These are phyloP conservation scores for Schizochytrium sp. DNA, from an alignment of 108 stramenopile species.

Conservation along the genomic window DNA sequence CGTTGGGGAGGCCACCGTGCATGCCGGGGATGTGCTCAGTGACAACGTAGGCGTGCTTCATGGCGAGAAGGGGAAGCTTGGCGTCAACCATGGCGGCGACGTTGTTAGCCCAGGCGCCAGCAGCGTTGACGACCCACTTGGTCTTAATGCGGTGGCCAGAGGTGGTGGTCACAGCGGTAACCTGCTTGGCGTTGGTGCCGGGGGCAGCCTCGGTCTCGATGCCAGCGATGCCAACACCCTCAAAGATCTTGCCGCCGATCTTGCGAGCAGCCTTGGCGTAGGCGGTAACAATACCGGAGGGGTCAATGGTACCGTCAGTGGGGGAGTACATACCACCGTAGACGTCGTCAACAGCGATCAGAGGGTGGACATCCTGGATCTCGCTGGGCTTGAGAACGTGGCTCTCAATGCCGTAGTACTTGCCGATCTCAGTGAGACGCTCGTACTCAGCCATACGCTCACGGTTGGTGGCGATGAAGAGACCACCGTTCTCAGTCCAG, in stretches of 20 bases:
- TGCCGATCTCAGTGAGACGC: constrained; percentile 63
- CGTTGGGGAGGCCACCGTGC: constrained; percentile 55
- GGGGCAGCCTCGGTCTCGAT: constrained; percentile 1
- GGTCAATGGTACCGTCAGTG: constrained; percentile 67
- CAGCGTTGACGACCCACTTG: constrained; percentile 59
- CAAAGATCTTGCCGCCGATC: constrained; percentile 40
- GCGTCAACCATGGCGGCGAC: constrained; percentile 39
- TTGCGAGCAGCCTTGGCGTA: constrained; percentile 52
- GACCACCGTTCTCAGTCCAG: constrained; percentile 61
- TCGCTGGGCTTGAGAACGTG: constrained; percentile 61
- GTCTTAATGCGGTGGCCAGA: constrained; percentile 57
- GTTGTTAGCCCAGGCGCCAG: constrained; percentile 56
- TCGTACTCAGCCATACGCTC: constrained; percentile 68
- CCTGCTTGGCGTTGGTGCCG: background rate
- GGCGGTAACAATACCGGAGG: constrained; percentile 44
- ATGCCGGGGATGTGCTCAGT: constrained; percentile 46
- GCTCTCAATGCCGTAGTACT: constrained; percentile 64
- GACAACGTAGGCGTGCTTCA: constrained; percentile 54
- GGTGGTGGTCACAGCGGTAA: constrained; percentile 58
- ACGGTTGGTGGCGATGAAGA: constrained; percentile 64
- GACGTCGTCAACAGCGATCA: constrained; percentile 62
- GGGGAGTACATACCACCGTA: constrained; percentile 66
- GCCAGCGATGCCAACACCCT: constrained; percentile 8
- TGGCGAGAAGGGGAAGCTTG: constrained; percentile 60
- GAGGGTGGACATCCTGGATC: constrained; percentile 63